Percentiles rank a stretch among this genome's conserved stretches.
Evolutionary conservation across 2,329 filamentous ascomycete species (phyloP).

Genomic region (Elsinoe arachidis): DNA sequence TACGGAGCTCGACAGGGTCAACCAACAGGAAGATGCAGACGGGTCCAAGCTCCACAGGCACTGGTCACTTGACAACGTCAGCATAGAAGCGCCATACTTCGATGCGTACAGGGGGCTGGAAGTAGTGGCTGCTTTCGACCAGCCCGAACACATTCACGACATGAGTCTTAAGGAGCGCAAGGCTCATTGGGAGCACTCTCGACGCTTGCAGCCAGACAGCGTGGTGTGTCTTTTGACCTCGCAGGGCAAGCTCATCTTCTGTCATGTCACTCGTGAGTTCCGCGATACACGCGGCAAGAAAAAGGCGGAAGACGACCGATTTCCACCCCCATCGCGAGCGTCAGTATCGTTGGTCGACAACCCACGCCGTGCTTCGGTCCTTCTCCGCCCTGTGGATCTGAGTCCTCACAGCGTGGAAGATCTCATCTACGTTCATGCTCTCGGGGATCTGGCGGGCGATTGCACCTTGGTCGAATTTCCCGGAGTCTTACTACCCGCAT

Average conservation of each 20-base stretch:
- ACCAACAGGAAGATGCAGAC: slow-evolving; percentile 14
- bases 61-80: slow-evolving; percentile 22
- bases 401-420: not conserved
- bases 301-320: no score
- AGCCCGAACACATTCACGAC: slow-evolving; percentile 30
- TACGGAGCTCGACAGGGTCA: slow-evolving; percentile 32
- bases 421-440: not conserved
- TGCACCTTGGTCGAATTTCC: slow-evolving; percentile 51
- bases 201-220: slow-evolving; percentile 41
- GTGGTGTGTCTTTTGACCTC: slow-evolving; percentile 43
- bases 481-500: slow-evolving; percentile 49
- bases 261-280: slow-evolving; percentile 18
- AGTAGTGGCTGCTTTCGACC: slow-evolving; percentile 38
- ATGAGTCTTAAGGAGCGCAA: slow-evolving; percentile 26
- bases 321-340: not conserved
- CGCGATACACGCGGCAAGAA: not conserved
- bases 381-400: not conserved
- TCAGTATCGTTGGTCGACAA: not conserved
- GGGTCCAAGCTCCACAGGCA: slow-evolving; percentile 31
- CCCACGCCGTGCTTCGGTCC: not conserved
- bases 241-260: slow-evolving; percentile 22
- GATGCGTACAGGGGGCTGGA: slow-evolving; percentile 36
- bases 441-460: not conserved
- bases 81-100: slow-evolving; percentile 28
- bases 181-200: slow-evolving; percentile 45